These are phyloP conservation scores for Spiraea crenata DNA, from an alignment of 331 rosid species.

Conservation along the genomic window DNA sequence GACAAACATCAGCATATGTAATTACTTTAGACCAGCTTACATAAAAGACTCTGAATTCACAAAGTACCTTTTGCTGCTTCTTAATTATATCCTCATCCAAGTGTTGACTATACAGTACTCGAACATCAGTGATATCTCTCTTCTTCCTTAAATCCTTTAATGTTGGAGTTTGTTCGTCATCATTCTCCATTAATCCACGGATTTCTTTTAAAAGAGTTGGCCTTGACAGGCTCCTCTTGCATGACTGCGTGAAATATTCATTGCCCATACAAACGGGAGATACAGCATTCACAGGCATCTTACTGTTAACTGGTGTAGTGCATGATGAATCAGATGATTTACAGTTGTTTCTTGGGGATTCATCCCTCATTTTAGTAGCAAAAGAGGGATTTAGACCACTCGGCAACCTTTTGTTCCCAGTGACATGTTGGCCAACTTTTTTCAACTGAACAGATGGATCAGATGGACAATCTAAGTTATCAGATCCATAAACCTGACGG, in stretches of 20 bases:
- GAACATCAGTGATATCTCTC: constrained; percentile 70
- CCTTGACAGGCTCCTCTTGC: constrained; percentile 39
- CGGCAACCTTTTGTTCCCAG: constrained; percentile 36
- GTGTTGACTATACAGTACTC: constrained; percentile 81
- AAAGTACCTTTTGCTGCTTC: constrained; percentile 83
- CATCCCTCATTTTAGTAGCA: constrained; percentile 23
- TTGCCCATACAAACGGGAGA: constrained; percentile 92
- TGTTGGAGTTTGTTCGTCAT: constrained; percentile 41
- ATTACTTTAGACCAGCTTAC: constrained; percentile 25
- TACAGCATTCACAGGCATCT: constrained; percentile 42
- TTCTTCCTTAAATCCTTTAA: constrained; percentile 75
- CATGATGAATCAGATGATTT: constrained; percentile 44
- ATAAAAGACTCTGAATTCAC: constrained; percentile 14
- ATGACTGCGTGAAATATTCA: constrained; percentile 59
- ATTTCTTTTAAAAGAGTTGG: constrained; percentile 59
- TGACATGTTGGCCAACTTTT: constrained; percentile 31
- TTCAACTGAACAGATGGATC: constrained; percentile 29
- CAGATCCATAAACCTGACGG: constrained; percentile 29
- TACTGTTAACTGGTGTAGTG: constrained; percentile 55
- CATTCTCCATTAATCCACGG: constrained; percentile 45
- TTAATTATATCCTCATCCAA: constrained; percentile 64
- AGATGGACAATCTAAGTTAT: constrained; percentile 33
- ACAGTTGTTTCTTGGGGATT: constrained; percentile 43
- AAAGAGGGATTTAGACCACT: constrained; percentile 18
- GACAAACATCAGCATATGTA: constrained; percentile 29